Evolutionary conservation across 1,284 basidiomycete species (phyloP), one percentile per base, ranked within the genome.

Genomic region (Amylostereum areolatum): DNA sequence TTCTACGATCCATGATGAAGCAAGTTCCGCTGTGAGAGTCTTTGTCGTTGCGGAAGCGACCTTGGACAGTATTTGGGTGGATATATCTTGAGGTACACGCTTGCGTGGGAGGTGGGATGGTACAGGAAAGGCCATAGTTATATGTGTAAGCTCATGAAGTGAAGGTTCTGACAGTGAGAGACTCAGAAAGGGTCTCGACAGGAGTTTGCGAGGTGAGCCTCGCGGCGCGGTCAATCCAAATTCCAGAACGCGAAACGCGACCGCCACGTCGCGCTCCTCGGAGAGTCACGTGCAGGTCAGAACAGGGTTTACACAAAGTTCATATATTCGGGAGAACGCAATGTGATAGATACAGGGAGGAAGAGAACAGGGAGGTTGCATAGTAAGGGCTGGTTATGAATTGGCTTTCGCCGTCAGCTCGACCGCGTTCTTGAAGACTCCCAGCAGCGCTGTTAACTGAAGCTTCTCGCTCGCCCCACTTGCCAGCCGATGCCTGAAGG

Each of bases 401-500:
- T 18, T 18, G 18, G 55, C 53, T 47, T 74, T 74, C 28, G 73
- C 66, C 24, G 81, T 75, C 45, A 88, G 58, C 59, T 97, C 92
- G 4, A 97, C 89, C 0, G 92, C 84, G 47, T 92, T 86, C 68
- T 99, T 99, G 73, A 98, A 96, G 7, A 90, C 89, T 2, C 90
- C 95, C 2, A 99, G 71, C 53, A 99, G 67, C 1, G 93, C 94
- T 2, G 92, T 92, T 49, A 99, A 66, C 63, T 99, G 97, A 50
- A 99, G 83, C 62, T 94, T 97, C 66, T 99, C 97, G 54, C 75
- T 95, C 1, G 88, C 94, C 3, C 97, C 96, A 0, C 94, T 88
- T 1, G 93, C 93, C 11, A 99, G 71, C 45, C 97, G 83, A 66
- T 98, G 86, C 65, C 95, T 97, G 46, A 30, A 46, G 52, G 43